Conservation (phyloP, 345 rosid species). For the Populus tremula region DNA sequence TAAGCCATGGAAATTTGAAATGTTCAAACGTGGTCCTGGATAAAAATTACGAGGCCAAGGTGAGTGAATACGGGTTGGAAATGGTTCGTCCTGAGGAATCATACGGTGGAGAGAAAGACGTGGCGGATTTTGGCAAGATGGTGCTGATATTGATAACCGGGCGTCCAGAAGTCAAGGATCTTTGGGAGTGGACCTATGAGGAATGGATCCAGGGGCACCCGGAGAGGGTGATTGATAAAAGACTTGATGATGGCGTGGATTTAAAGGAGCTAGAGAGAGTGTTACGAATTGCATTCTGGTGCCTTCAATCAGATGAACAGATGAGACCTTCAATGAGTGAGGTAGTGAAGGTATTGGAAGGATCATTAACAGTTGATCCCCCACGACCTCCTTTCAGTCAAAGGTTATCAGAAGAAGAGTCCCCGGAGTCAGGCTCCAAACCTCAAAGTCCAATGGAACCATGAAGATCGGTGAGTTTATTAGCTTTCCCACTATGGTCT, state of each 20-base stretch:
- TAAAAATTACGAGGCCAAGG: conserved; percentile 59
- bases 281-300: conserved; percentile 74
- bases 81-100: conserved; percentile 19
- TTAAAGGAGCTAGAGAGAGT: conserved; percentile 54
- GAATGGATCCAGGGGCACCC: conserved; percentile 55
- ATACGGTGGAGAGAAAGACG: conserved; percentile 47
- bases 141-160: conserved; percentile 52
- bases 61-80: conserved; percentile 59
- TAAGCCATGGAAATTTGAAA: conserved; percentile 74
- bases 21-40: conserved; percentile 63
- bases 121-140: conserved; percentile 65
- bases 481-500: conserved; percentile 4
- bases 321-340: conserved; percentile 78
- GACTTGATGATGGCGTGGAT: conserved; percentile 41
- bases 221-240: conserved; percentile 46
- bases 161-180: conserved; percentile 33
- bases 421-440: conserved; percentile 39
- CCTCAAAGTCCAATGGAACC: conserved; percentile 1
- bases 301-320: conserved; percentile 59
- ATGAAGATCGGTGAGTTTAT: not conserved
- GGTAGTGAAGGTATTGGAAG: conserved; percentile 79
- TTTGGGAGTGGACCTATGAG: conserved; percentile 45
- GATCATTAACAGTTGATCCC: conserved; percentile 66
- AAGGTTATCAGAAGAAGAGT: conserved; percentile 33
- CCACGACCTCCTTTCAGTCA: conserved; percentile 58